Evolutionary conservation across 768 basidiomycete genomes (phyloP), one percentile per base, ranked within the genome.

Genomic region (Inosperma sp.): DNA sequence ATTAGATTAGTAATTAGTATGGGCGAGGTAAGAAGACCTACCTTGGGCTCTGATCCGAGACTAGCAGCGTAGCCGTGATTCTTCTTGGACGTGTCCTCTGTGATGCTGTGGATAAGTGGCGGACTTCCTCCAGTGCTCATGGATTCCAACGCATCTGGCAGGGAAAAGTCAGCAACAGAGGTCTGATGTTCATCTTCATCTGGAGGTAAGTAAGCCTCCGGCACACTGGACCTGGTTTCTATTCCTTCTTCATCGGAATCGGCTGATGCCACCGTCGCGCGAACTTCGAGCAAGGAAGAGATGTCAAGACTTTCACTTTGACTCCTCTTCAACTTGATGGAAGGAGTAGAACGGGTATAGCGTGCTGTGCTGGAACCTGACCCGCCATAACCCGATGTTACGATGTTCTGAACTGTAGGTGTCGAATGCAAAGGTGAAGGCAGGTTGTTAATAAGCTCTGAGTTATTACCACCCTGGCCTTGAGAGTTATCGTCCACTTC

Each of bases 371-470:
- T 81, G 52, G 63, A 70, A 55, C 73, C 77, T 0, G 73, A 59
- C 3, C 75, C 73, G 42, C 80, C 70, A 7, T 78, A 72, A 17
- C 77, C 74, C 9, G 75, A 77, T 21, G 71, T 71, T 7, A 62
- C 58, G 2, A 68, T 68, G 51, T 80, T 74, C 37, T 76, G 76
- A 2, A 73, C 65, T 5, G 75, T 69, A 29, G 84, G 88, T 1
- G 83, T 90, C 1, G 84, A 88, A 53, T 85, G 83, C 7, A 83
- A 70, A 5, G 84, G 85, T 9, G 75, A 68, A 7, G 72, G 68
- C 10, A 75, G 66, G 31, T 62, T 65, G 51, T 76, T 70, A 36
- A 74, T 70, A 21, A 67, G 69, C 13, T 63, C 67, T 41, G 69
- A 70, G 36, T 73, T 68, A 51, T 66, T 64, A 48, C 65, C 65